Evolutionary conservation across 1,139 yeast species (phyloP).

Genomic region (Keqinozyma sinolaborantium): DNA sequence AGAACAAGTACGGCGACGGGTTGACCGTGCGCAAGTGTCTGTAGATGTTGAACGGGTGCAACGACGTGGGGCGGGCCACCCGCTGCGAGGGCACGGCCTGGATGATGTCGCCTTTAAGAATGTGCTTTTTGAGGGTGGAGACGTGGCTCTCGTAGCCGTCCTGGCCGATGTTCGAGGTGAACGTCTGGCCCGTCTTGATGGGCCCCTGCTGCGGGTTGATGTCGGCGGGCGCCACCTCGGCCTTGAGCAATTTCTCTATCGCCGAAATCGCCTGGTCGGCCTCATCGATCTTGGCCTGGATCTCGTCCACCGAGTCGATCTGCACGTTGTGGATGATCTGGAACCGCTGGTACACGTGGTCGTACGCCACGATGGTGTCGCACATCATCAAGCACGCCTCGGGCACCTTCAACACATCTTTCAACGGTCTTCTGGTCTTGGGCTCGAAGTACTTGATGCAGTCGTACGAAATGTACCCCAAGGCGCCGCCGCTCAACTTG

Average conservation of each 20-base stretch:
- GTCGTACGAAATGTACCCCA: constrained; percentile 93
- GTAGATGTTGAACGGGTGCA: constrained; percentile 95
- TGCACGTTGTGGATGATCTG: constrained; percentile 82
- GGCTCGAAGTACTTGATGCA: constrained; percentile 97
- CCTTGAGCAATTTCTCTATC: constrained; percentile 49
- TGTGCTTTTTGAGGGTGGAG: constrained; percentile 68
- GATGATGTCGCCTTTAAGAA: constrained; percentile 85
- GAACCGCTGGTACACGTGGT: constrained; percentile 88
- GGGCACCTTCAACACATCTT: constrained; percentile 80
- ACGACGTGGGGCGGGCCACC: constrained; percentile 88
- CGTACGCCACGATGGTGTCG: constrained; percentile 87
- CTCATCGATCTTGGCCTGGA: constrained; percentile 47
- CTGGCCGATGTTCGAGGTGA: constrained; percentile 87
- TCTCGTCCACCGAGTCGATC: constrained; percentile 33
- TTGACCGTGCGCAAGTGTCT: constrained; percentile 92
- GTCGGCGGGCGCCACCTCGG: constrained; percentile 30
- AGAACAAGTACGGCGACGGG: constrained; percentile 95
- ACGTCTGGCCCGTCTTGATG: constrained; percentile 60
- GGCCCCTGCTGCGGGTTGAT: constrained; percentile 60
- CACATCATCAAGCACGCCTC: constrained; percentile 91
- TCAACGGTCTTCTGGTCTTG: constrained; percentile 66
- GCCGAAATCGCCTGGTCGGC: constrained; percentile 58
- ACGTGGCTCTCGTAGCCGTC: constrained; percentile 90
- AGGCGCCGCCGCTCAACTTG: constrained; percentile 88
- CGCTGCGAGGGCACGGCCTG: constrained; percentile 98